Conservation (phyloP, 202 grass and related monocot genomes). For the Setaria viridis region DNA sequence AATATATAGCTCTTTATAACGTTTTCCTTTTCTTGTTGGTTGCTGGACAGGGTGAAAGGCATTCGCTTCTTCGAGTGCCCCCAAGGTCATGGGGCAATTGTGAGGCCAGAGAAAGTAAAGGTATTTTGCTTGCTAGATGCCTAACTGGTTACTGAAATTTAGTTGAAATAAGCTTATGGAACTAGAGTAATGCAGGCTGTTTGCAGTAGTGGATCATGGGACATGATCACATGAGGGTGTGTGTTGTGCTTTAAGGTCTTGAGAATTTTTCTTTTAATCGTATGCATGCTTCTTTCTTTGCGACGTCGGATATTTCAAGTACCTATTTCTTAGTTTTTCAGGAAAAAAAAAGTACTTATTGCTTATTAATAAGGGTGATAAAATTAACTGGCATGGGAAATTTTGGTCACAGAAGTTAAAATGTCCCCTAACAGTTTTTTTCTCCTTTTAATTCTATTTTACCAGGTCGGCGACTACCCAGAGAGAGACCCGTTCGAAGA, state of each 20-base stretch:
- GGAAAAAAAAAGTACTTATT: too few species aligned
- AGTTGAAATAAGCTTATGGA: neutral
- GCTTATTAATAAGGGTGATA: too few species aligned
- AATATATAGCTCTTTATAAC: neutral
- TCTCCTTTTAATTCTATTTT: neutral
- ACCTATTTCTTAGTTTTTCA: too few species aligned
- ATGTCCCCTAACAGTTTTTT: neutral
- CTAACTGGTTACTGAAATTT: neutral
- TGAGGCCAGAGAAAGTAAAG: constrained; percentile 97
- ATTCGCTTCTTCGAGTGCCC: constrained; percentile 75
- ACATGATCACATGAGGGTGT: neutral
- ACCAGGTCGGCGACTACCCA: constrained; percentile 79
- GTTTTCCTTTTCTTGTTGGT: neutral
- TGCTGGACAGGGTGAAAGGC: constrained; percentile 83
- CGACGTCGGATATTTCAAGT: neutral
- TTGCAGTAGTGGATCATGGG: neutral
- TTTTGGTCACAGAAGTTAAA: neutral
- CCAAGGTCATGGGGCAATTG: constrained; percentile 84
- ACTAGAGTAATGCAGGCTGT: neutral
- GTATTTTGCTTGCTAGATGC: constrained; percentile 45
- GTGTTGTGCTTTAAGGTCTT: neutral
- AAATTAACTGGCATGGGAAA: too few species aligned
- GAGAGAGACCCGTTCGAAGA: constrained; percentile 98
- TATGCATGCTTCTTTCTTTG: neutral
- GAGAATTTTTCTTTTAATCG: neutral